Percentiles rank a stretch among this genome's conserved stretches.
Evolutionary conservation across 148 eudicot species (phyloP).

Genomic region (Camellia sinensis): DNA sequence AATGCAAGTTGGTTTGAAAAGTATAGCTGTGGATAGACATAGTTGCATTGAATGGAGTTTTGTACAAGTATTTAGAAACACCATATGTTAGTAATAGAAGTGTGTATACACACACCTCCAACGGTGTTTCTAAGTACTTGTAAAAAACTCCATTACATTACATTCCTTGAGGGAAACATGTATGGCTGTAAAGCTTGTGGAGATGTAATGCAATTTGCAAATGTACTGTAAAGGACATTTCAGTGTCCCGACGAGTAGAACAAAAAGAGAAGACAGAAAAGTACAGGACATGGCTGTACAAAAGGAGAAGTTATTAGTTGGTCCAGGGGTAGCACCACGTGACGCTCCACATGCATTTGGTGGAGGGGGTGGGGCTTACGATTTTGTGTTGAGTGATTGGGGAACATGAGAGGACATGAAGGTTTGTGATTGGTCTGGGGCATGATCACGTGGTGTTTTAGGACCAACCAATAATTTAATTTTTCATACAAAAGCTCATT

Average conservation of each 20-base stretch:
- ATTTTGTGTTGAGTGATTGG: no score
- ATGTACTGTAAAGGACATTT: conserved; percentile 16
- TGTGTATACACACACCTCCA: neutral
- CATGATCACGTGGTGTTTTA: no score
- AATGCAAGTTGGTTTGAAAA: neutral
- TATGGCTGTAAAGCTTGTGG: neutral
- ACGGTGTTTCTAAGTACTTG: no score
- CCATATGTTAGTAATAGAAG: neutral
- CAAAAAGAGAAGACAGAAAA: conserved; percentile 20
- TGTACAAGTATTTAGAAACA: neutral
- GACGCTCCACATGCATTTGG: no score
- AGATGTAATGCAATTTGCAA: neutral
- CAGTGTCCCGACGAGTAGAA: neutral
- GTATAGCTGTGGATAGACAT: neutral
- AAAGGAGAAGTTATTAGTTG: no score
- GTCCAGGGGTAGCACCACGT: no score
- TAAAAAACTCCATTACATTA: no score
- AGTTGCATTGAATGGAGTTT: no score
- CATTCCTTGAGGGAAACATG: neutral
- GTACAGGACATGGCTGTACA: conserved; percentile 11
- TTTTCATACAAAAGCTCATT: neutral
- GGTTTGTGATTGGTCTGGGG: no score
- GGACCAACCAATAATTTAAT: no score
- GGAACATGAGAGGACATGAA: no score
- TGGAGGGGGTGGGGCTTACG: no score